phyloP scores from a whole-genome alignment of 2,329 filamentous ascomycete genomes.

The Xenosphaeropsis pyriputrescens region DNA sequence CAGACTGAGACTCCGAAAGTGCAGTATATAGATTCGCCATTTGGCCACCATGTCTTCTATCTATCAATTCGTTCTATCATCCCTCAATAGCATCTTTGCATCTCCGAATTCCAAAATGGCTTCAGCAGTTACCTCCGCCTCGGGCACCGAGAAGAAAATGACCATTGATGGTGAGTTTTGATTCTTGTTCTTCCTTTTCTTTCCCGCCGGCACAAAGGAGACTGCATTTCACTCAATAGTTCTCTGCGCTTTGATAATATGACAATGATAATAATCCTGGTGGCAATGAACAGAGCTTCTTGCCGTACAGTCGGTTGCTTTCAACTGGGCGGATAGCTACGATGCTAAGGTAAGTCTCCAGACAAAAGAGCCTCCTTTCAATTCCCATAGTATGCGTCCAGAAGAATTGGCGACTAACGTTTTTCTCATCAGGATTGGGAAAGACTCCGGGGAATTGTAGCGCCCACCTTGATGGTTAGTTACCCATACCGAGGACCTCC shows the following conservation, averaged over 20 bases:
- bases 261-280: neutral
- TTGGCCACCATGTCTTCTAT: too few relatives aligned
- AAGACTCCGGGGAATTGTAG: slow-evolving; percentile 10
- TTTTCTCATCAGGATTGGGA: slow-evolving; percentile 9
- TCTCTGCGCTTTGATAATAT: neutral
- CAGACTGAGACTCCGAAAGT: too few relatives aligned
- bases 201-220: too few relatives aligned
- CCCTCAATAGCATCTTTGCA: too few relatives aligned
- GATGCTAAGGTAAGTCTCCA: slow-evolving; percentile 33
- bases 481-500: neutral
- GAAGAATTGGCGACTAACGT: neutral
- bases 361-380: neutral
- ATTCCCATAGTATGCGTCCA: neutral
- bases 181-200: neutral
- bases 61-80: too few relatives aligned
- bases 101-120: neutral
- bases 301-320: slow-evolving; percentile 31
- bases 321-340: slow-evolving; percentile 52
- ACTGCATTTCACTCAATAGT: neutral
- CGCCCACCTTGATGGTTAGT: slow-evolving; percentile 10
- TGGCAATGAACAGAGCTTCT: slow-evolving; percentile 26
- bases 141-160: neutral
- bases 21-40: too few relatives aligned
- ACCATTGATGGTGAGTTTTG: neutral
- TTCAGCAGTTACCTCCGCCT: neutral